Conservation (phyloP, 2,329 filamentous ascomycete species). For the Phoma herbarum region DNA sequence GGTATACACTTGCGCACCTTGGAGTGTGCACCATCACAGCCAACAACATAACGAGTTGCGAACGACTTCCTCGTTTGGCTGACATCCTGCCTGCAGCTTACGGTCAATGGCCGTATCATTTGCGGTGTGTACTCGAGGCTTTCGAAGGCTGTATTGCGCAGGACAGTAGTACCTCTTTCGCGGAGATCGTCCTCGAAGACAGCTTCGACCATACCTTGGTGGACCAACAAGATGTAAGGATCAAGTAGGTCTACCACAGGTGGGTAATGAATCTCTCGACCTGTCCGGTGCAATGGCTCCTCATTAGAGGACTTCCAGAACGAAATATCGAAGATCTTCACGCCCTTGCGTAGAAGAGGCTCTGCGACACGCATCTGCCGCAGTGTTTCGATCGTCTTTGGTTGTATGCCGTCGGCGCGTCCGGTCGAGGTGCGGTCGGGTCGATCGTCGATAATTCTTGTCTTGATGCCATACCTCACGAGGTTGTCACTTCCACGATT, state of each 20-base stretch:
- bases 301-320: slow-evolving; percentile 64
- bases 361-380: slow-evolving; percentile 78
- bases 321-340: slow-evolving; percentile 76
- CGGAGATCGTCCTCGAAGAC: slow-evolving; percentile 74
- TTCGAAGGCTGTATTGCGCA: slow-evolving; percentile 69
- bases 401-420: slow-evolving; percentile 76
- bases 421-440: slow-evolving; percentile 73
- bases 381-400: slow-evolving; percentile 81
- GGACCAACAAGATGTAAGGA: slow-evolving; percentile 64
- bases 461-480: slow-evolving; percentile 71
- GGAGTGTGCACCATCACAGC: slow-evolving; percentile 77
- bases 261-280: slow-evolving; percentile 73
- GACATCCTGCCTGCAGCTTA: slow-evolving; percentile 52
- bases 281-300: slow-evolving; percentile 65
- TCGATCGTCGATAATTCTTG: slow-evolving; percentile 73
- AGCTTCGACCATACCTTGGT: slow-evolving; percentile 79
- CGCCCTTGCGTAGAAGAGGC: slow-evolving; percentile 70
- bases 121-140: slow-evolving; percentile 57
- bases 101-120: slow-evolving; percentile 52
- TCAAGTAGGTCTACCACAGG: slow-evolving; percentile 60
- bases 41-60: slow-evolving; percentile 70
- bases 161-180: slow-evolving; percentile 69
- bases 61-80: slow-evolving; percentile 55
- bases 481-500: slow-evolving; percentile 60
- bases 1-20: slow-evolving; percentile 71